phyloP scores from a whole-genome alignment of 2,329 filamentous ascomycete species.

The Alternaria postmessia region DNA sequence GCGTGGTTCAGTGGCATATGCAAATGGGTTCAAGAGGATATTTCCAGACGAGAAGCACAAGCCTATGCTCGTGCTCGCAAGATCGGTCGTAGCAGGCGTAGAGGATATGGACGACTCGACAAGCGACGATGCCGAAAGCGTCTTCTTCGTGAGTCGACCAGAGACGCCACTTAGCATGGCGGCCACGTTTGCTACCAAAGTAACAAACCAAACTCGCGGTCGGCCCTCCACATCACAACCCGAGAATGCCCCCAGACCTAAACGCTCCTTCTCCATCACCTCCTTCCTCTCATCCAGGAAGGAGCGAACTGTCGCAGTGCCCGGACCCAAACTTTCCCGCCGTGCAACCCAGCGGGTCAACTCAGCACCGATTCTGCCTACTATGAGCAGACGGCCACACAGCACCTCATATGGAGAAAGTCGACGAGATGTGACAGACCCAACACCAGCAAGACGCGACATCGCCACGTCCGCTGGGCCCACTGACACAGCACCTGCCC shows the following conservation, averaged over 20 bases:
- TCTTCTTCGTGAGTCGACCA: conserved; percentile 51
- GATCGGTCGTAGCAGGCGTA: conserved; percentile 44
- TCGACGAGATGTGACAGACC: conserved; percentile 50
- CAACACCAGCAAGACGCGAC: conserved; percentile 38
- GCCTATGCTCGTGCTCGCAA: conserved; percentile 60
- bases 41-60: conserved; percentile 54
- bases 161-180: conserved; percentile 49
- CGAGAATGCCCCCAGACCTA: conserved; percentile 44
- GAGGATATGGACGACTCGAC: conserved; percentile 49
- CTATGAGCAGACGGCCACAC: conserved; percentile 51
- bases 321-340: conserved; percentile 39
- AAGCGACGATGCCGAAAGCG: conserved; percentile 51
- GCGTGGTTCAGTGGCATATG: conserved; percentile 49
- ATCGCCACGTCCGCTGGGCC: conserved; percentile 40
- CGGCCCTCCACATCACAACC: conserved; percentile 28
- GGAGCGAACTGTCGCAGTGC: conserved; percentile 39
- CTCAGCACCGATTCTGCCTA: conserved; percentile 45
- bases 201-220: conserved; percentile 20
- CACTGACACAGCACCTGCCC: conserved; percentile 18
- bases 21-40: conserved; percentile 54
- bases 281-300: conserved; percentile 55
- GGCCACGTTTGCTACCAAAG: conserved; percentile 38
- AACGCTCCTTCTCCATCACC: conserved; percentile 61
- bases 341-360: conserved; percentile 43
- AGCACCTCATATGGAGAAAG: conserved; percentile 47